Conservation (phyloP, 192 early-diverging fungal species). For the Backusella macrospora region DNA sequence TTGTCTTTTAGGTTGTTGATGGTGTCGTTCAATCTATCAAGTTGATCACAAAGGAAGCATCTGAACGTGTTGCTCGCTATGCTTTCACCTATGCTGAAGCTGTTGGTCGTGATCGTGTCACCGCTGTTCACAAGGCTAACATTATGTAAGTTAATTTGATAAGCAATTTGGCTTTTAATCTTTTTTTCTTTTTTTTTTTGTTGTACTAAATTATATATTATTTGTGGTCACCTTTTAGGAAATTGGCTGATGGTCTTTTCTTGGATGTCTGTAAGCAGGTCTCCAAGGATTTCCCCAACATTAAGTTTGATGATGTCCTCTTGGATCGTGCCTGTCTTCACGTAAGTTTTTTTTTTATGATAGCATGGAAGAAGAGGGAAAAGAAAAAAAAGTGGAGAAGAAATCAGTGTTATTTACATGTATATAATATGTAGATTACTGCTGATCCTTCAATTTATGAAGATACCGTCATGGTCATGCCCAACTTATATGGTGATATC, state of each 20-base stretch:
- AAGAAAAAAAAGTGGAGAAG: not conserved
- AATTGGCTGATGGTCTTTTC: conserved; percentile 96
- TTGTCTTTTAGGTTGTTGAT: conserved; percentile 65
- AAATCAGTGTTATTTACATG: not conserved
- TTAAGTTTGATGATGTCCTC: conserved; percentile 87
- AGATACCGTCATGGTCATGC: conserved; percentile 98
- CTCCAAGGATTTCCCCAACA: conserved; percentile 84
- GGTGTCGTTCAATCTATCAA: conserved; percentile 99
- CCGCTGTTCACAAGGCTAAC: conserved; percentile 98
- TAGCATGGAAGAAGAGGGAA: not conserved
- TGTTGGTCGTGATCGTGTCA: conserved; percentile 89
- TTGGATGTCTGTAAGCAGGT: conserved; percentile 89
- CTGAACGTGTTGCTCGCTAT: conserved; percentile 86
- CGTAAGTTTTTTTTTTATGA: conserved; percentile 22
- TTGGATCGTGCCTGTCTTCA: conserved; percentile 91
- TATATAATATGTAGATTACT: conserved; percentile 67
- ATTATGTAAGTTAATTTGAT: conserved; percentile 60
- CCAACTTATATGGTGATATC: conserved; percentile 99
- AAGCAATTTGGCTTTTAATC: not conserved
- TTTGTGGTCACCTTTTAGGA: conserved; percentile 51
- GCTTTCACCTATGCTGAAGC: conserved; percentile 91
- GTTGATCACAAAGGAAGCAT: conserved; percentile 94
- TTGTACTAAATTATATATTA: conserved; percentile 3
- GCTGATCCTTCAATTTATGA: conserved; percentile 88
- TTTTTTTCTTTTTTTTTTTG: too few species aligned